phyloP scores from a whole-genome alignment of 495 filamentous ascomycete species.

The Penicillium taxi region DNA sequence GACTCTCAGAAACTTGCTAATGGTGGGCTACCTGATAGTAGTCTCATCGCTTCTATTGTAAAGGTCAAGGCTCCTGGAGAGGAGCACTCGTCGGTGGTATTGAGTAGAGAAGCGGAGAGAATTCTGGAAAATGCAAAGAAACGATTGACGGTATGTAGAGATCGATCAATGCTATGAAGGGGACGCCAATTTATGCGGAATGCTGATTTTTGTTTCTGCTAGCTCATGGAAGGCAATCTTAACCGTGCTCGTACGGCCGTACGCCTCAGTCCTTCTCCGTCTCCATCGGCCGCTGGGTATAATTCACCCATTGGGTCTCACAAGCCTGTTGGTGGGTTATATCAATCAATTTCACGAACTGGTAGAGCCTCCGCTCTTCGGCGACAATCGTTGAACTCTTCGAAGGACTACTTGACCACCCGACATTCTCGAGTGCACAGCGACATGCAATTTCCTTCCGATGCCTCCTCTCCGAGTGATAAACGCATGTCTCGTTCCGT shows the following conservation, averaged over 20 bases:
- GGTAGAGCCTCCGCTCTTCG: slow-evolving; percentile 30
- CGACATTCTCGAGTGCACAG: slow-evolving; percentile 50
- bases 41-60: slow-evolving; percentile 16
- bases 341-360: slow-evolving; percentile 35
- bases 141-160: slow-evolving; percentile 64
- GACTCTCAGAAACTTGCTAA: not conserved
- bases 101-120: slow-evolving; percentile 76
- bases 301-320: slow-evolving; percentile 13
- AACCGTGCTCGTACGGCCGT: slow-evolving; percentile 70
- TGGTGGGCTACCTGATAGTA: not conserved
- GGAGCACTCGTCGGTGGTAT: slow-evolving; percentile 57
- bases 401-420: slow-evolving; percentile 33
- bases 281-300: slow-evolving; percentile 27
- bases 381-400: slow-evolving; percentile 28
- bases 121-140: slow-evolving; percentile 89
- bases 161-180: not conserved
- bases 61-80: slow-evolving; percentile 35
- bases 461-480: slow-evolving; percentile 23
- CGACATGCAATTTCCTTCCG: slow-evolving; percentile 47
- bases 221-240: slow-evolving; percentile 92
- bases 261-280: slow-evolving; percentile 49
- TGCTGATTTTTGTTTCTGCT: slow-evolving; percentile 11
- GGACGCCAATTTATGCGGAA: not conserved
- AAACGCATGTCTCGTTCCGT: slow-evolving; percentile 30
- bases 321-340: slow-evolving; percentile 24